These are phyloP conservation scores for Coelastrella sp. DNA, from an alignment of 139 green algal species.

Conservation along the genomic window DNA sequence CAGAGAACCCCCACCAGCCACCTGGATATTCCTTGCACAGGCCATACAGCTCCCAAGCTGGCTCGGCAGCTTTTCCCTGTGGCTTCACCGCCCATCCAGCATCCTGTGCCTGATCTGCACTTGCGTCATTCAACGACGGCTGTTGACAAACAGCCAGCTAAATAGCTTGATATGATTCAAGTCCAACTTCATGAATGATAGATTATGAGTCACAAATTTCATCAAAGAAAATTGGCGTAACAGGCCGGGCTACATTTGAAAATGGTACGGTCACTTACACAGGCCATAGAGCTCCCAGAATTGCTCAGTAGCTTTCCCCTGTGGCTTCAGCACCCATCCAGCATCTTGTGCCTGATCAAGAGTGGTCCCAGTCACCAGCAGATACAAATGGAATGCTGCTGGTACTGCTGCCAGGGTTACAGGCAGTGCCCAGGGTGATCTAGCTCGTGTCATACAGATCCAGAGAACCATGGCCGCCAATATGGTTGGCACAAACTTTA, in stretches of 20 bases:
- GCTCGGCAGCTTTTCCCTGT: constrained; percentile 51
- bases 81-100: constrained; percentile 75
- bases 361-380: constrained; percentile 49
- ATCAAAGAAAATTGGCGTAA: no score
- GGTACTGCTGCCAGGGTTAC: constrained; percentile 68
- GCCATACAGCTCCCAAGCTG: constrained; percentile 81
- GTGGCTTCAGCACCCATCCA: constrained; percentile 74
- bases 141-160: no score
- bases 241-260: no score
- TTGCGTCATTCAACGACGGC: no score
- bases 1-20: no score
- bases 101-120: constrained; percentile 56
- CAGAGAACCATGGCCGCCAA: constrained; percentile 58
- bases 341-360: constrained; percentile 66
- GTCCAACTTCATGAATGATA: no score
- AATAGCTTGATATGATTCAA: no score
- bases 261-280: not conserved
- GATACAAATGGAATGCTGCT: constrained; percentile 64
- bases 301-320: constrained; percentile 53
- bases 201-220: no score
- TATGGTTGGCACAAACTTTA: constrained; percentile 73
- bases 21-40: constrained; percentile 46
- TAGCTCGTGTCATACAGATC: constrained; percentile 53
- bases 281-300: constrained; percentile 84
- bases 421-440: constrained; percentile 74